Evolutionary conservation across 2,329 filamentous ascomycete genomes (phyloP).

Genomic region (Colletotrichum noveboracense): DNA sequence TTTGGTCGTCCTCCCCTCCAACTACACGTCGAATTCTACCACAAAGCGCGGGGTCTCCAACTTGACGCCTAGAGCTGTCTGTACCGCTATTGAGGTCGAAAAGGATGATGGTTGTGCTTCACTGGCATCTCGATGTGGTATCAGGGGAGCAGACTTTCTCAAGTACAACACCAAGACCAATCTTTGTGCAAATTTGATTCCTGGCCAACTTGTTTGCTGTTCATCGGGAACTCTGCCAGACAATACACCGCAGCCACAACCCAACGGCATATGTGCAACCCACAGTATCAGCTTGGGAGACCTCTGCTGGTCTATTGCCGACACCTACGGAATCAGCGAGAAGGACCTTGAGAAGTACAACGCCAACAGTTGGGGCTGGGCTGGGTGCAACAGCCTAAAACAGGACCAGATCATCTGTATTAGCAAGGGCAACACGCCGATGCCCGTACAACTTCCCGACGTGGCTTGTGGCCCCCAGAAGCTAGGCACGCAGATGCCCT

Average conservation of each 20-base stretch:
- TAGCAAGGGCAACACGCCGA: constrained; percentile 24
- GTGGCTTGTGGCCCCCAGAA: constrained; percentile 47
- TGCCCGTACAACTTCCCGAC: constrained; percentile 22
- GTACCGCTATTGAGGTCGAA: constrained; percentile 2
- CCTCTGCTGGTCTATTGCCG: constrained; percentile 34
- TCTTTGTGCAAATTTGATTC: constrained; percentile 36
- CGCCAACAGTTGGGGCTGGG: constrained; percentile 43
- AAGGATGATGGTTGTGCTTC: constrained; percentile 27
- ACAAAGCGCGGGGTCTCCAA: neutral
- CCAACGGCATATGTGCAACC: constrained; percentile 39
- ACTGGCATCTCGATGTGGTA: constrained; percentile 29
- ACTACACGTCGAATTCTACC: neutral
- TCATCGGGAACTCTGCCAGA: constrained; percentile 37
- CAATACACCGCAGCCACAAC: constrained; percentile 33
- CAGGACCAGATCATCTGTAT: constrained; percentile 24
- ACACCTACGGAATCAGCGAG: constrained; percentile 22
- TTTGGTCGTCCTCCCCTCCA: neutral
- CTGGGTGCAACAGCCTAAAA: neutral
- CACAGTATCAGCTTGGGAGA: constrained; percentile 37
- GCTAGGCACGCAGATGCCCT: constrained; percentile 38
- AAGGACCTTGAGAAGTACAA: constrained; percentile 32
- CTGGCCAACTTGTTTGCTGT: constrained; percentile 42
- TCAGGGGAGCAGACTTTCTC: constrained; percentile 26
- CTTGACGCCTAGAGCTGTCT: neutral
- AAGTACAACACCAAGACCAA: constrained; percentile 28